phyloP scores from a whole-genome alignment of 371 early-diverging fungal species.

The Mucor mucedo region DNA sequence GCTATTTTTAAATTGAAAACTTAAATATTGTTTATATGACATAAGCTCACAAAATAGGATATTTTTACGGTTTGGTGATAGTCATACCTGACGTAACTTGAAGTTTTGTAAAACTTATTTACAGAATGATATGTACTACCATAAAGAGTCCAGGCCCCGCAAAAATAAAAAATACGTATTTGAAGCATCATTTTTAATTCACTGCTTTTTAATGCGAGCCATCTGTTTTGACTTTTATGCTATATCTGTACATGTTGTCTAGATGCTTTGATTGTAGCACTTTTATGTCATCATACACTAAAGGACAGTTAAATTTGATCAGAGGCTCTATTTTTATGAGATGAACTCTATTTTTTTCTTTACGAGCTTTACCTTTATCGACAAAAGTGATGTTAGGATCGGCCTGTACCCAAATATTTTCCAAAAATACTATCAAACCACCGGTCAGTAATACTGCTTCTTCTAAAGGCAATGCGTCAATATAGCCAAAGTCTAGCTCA shows the following conservation, averaged over 20 bases:
- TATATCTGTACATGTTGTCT: conserved; percentile 10
- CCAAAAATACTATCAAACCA: conserved; percentile 72
- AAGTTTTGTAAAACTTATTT: too few species aligned
- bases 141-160: too few species aligned
- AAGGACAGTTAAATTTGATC: not conserved
- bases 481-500: conserved; percentile 64
- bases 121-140: too few species aligned
- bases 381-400: conserved; percentile 44
- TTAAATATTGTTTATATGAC: too few species aligned
- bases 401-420: conserved; percentile 61
- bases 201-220: too few species aligned
- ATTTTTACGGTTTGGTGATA: too few species aligned
- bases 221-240: not conserved
- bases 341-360: too few species aligned
- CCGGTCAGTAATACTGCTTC: conserved; percentile 68
- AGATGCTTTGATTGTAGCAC: conserved; percentile 15
- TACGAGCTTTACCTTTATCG: conserved; percentile 40
- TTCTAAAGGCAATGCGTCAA: conserved; percentile 64
- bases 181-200: too few species aligned
- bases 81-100: too few species aligned
- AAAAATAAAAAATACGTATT: too few species aligned
- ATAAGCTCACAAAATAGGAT: too few species aligned
- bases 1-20: too few species aligned
- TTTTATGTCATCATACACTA: conserved; percentile 13
- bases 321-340: not conserved